Base-by-base conservation (phyloP, 2,329 filamentous ascomycete species). In the Diaporthe ilicicola region DNA sequence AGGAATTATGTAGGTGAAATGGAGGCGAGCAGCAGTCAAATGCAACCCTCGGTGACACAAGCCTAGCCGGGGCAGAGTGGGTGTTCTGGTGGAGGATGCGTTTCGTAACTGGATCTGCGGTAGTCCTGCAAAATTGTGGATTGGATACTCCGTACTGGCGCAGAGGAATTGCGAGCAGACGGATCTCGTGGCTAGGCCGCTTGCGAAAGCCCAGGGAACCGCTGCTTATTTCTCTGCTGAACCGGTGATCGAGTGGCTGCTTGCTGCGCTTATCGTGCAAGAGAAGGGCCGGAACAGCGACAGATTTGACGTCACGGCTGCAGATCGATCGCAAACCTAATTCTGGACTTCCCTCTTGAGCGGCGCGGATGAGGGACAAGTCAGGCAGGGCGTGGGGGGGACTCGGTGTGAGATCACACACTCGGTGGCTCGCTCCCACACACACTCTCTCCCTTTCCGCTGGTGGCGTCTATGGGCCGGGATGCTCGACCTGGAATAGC, bases 241-340 rank as follows among this genome's bases (percentile, higher is more conserved):
- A 39, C 59, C 59, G 17, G 59, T 39, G 34, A 62, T 48, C 59
- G 59, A 62, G 59, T 67, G 48, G 64, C 51, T 53, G 64, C 50
- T 54, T 37, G 64, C 51, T 19, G 37, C 51, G 50, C 39, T 54
- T 54, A 67, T 54, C 50, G 48, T 67, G 39, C 50, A 44, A 44
- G 51, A 55, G 51, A 46, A 54, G 19, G 65, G 42, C 54, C 42
- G 65, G 37, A 59, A 48, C 29, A 56, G 51, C 42, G 39, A 48
- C 29, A 17, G 54, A 39, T 59, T 68, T 68, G 65, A 68, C 65
- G 65, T 68, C 65, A 68, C 53, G 44, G 37, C 53, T 68, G 65
- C 53, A 68, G 53, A 68, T 68, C 65, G 53, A 68, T 68, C 53
- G 53, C 53, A 68, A 55, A 68, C 53, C 53, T 56, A 54, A 68